Evolutionary conservation across 2,329 filamentous ascomycete genomes (phyloP).

Genomic region (Geoglossum cookeanum): DNA sequence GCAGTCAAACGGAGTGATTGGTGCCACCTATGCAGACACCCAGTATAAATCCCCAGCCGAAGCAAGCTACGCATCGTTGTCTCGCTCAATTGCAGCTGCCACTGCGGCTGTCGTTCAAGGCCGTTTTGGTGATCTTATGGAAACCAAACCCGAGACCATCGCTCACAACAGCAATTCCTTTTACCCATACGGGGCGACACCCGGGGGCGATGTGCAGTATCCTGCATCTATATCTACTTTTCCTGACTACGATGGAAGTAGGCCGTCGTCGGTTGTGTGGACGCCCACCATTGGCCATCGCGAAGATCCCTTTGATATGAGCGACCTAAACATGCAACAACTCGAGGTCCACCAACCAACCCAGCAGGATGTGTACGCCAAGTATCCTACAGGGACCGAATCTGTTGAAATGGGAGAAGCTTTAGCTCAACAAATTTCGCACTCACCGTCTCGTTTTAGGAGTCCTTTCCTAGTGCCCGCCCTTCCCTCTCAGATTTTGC

Average conservation of each 20-base stretch:
- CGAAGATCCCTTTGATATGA: slow-evolving; percentile 2
- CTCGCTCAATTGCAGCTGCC: slow-evolving; percentile 1
- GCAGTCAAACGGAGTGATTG: not conserved
- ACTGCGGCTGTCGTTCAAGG: not conserved
- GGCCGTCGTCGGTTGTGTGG: slow-evolving; percentile 1
- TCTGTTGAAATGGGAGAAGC: not conserved
- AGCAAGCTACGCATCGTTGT: slow-evolving; percentile 1
- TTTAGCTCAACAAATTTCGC: too few relatives aligned
- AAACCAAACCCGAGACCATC: not conserved
- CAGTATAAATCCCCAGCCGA: slow-evolving; percentile 1
- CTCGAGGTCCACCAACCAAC: slow-evolving; percentile 1
- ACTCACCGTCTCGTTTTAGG: too few relatives aligned
- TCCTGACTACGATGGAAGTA: slow-evolving; percentile 1
- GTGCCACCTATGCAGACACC: not conserved
- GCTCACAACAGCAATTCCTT: not conserved
- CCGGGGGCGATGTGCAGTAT: not conserved
- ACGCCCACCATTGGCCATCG: not conserved
- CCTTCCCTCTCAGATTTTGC: not conserved
- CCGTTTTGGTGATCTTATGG: not conserved
- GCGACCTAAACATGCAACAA: slow-evolving; percentile 3
- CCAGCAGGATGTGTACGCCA: not conserved
- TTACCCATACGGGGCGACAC: not conserved
- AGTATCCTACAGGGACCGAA: not conserved
- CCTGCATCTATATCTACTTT: not conserved
- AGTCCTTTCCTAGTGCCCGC: not conserved